Percentiles rank a stretch among this genome's conserved stretches.
Evolutionary conservation across 2,329 filamentous ascomycete species (phyloP).

Genomic region (Aureobasidium subglaciale): DNA sequence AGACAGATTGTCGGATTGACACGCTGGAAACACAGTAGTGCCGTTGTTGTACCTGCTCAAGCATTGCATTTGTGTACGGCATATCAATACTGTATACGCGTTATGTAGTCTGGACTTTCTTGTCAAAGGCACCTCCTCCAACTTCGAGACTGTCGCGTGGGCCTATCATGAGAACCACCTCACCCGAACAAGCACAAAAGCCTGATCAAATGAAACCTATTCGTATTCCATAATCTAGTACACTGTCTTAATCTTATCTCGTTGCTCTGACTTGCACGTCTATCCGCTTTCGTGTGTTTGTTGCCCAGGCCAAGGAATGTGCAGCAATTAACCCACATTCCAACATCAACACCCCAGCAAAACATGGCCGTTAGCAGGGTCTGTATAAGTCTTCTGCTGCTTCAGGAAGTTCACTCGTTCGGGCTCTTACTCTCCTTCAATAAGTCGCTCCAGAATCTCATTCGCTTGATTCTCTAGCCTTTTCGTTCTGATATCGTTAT

Average conservation of each 20-base stretch:
- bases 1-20: neutral
- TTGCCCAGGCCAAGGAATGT: slow-evolving; percentile 24
- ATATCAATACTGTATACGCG: neutral
- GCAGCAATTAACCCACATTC: slow-evolving; percentile 20
- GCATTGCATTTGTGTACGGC: neutral
- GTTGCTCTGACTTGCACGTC: slow-evolving; percentile 9
- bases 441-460: slow-evolving; percentile 25
- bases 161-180: neutral
- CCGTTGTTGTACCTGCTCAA: neutral
- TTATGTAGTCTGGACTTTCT: neutral
- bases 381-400: slow-evolving; percentile 23
- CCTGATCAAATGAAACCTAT: no score
- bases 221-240: no score
- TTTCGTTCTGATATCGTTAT: neutral
- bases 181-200: neutral
- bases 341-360: slow-evolving; percentile 24
- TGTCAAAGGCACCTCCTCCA: neutral
- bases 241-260: slow-evolving; percentile 5
- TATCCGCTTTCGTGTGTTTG: slow-evolving; percentile 25
- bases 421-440: slow-evolving; percentile 19
- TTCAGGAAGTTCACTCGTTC: slow-evolving; percentile 14
- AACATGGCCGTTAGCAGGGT: slow-evolving; percentile 21
- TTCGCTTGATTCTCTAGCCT: slow-evolving; percentile 25
- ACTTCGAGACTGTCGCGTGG: neutral
- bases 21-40: neutral